Evolutionary conservation across 257 asterid genomes (phyloP).

Genomic region (Jasminum sambac): DNA sequence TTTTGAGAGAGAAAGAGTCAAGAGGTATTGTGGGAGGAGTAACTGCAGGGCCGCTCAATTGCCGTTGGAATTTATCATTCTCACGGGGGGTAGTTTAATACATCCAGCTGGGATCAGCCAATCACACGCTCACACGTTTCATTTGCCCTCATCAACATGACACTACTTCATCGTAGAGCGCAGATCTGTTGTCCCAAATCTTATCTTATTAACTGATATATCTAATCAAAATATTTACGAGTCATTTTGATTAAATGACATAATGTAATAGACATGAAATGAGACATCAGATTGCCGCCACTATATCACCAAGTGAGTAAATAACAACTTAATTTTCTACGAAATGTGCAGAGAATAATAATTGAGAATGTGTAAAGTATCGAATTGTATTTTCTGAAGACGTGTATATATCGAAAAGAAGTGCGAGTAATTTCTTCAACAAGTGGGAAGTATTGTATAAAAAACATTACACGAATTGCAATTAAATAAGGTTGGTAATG

Average conservation of each 20-base stretch:
- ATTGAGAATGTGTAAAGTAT: too few relatives aligned
- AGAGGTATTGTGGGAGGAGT: slow-evolving; percentile 13
- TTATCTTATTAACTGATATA: too few relatives aligned
- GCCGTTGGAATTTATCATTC: slow-evolving; percentile 61
- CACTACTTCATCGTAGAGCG: background rate
- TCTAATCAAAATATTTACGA: too few relatives aligned
- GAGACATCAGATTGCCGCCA: too few relatives aligned
- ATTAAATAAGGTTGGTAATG: background rate
- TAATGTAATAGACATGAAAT: too few relatives aligned
- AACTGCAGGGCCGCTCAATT: slow-evolving; percentile 28
- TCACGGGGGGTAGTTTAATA: slow-evolving; percentile 58
- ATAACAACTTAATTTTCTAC: too few relatives aligned
- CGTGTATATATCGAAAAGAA: background rate
- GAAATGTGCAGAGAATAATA: too few relatives aligned
- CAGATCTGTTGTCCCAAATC: too few relatives aligned
- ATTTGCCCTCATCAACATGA: slow-evolving; percentile 32
- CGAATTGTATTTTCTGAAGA: background rate
- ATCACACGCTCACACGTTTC: slow-evolving; percentile 28
- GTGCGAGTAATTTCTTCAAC: background rate
- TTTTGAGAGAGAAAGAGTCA: slow-evolving; percentile 3
- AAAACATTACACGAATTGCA: too few relatives aligned
- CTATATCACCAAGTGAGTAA: too few relatives aligned
- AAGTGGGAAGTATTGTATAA: background rate
- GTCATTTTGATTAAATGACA: too few relatives aligned
- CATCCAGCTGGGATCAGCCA: slow-evolving; percentile 37